These are phyloP conservation scores for Euryodendron excelsum DNA, from an alignment of 148 eudicot species.

Conservation along the genomic window DNA sequence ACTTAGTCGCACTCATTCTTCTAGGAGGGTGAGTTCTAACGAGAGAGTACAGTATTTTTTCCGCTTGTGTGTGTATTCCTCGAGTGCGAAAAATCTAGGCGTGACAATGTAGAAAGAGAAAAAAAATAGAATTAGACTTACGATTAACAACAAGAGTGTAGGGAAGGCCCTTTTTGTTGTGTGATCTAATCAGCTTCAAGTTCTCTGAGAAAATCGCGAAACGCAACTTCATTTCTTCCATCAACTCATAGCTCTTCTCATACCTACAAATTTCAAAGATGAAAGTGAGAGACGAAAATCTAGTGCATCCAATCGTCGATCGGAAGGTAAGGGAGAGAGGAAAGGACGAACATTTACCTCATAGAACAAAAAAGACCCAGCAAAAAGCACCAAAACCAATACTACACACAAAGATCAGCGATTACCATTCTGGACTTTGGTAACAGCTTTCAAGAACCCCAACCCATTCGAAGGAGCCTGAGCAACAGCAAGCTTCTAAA, in stretches of 20 bases:
- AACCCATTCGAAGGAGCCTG: no score
- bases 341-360: slow-evolving; percentile 34
- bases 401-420: no score
- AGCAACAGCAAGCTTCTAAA: no score
- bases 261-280: slow-evolving; percentile 37
- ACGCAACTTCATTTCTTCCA: slow-evolving; percentile 59
- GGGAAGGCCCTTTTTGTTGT: slow-evolving; percentile 58
- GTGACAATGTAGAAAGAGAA: neutral
- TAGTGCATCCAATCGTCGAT: neutral
- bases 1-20: no score
- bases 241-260: slow-evolving; percentile 73
- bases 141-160: slow-evolving; percentile 84
- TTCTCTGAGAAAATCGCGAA: slow-evolving; percentile 62
- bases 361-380: no score
- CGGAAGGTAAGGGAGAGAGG: neutral
- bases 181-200: slow-evolving; percentile 66
- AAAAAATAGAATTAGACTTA: slow-evolving; percentile 38
- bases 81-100: no score
- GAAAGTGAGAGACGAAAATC: neutral
- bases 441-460: no score
- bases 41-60: no score
- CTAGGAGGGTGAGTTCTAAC: no score
- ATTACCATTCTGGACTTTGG: no score
- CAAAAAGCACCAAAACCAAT: no score
- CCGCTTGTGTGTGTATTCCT: no score